phyloP scores from a whole-genome alignment of 2,329 filamentous ascomycete genomes.

The Clarireedia homoeocarpa region DNA sequence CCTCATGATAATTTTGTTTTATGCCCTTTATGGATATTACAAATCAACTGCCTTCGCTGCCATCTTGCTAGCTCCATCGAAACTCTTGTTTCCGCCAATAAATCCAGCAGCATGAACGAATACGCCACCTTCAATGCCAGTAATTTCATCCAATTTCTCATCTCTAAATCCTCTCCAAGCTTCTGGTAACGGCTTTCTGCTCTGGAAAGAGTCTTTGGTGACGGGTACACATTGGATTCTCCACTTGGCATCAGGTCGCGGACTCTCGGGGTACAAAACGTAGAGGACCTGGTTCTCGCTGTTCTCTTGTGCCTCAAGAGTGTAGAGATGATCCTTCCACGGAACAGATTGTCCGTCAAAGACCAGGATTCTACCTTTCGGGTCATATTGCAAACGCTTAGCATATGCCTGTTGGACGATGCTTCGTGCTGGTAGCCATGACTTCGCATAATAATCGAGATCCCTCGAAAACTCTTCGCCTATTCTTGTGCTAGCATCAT shows the following conservation, averaged over 20 bases:
- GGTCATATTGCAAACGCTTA: constrained; percentile 58
- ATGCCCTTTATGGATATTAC: constrained; percentile 9
- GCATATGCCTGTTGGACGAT: constrained; percentile 71
- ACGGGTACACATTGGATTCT: constrained; percentile 87
- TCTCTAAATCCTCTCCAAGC: constrained; percentile 89
- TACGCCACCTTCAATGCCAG: constrained; percentile 65
- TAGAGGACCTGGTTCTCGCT: constrained; percentile 61
- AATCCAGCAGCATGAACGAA: constrained; percentile 95
- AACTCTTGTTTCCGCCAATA: constrained; percentile 91
- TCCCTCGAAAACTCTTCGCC: constrained; percentile 82
- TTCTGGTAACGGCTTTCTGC: constrained; percentile 84
- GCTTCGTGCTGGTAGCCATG: constrained; percentile 83
- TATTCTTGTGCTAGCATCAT: constrained; percentile 70
- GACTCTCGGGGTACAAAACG: constrained; percentile 83
- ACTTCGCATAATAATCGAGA: constrained; percentile 63
- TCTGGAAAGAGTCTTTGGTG: constrained; percentile 78
- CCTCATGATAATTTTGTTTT: background rate
- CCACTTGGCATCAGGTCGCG: constrained; percentile 73
- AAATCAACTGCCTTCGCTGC: constrained; percentile 61
- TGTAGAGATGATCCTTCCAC: constrained; percentile 96
- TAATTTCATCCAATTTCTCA: constrained; percentile 67
- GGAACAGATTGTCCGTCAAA: constrained; percentile 71
- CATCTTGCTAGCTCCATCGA: constrained; percentile 82
- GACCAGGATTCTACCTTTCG: constrained; percentile 72
- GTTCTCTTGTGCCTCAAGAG: constrained; percentile 59